phyloP scores from a whole-genome alignment of 345 rosid genomes.

The Xanthoceras sorbifolium region DNA sequence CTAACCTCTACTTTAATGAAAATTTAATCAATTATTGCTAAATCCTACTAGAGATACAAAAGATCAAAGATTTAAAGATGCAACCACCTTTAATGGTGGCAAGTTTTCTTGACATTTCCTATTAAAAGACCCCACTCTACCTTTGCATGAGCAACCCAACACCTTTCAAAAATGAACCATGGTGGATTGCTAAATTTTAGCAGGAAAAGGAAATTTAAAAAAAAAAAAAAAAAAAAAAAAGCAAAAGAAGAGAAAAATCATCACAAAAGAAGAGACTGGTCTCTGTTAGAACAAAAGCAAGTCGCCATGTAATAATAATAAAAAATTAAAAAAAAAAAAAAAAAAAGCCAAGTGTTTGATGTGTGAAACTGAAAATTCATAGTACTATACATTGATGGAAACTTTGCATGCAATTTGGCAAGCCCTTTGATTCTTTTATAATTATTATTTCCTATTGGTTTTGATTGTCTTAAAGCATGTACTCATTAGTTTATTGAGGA shows the following conservation, averaged over 20 bases:
- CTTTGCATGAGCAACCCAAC: background rate
- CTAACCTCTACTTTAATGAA: background rate
- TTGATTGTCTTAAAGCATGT: background rate
- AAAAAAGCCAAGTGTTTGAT: background rate
- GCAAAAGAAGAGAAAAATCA: background rate
- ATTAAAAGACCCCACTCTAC: background rate
- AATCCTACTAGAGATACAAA: background rate
- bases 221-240: no score
- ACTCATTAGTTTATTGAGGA: no score
- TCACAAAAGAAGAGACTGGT: background rate
- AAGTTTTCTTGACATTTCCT: background rate
- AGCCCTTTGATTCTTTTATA: no score
- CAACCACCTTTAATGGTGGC: background rate
- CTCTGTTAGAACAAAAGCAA: background rate
- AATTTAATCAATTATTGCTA: background rate
- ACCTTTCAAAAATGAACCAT: background rate
- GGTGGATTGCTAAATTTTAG: slow-evolving; percentile 15
- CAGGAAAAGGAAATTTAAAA: no score
- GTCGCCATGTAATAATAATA: background rate
- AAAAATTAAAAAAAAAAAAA: background rate
- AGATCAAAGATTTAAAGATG: background rate
- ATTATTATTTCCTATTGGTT: background rate
- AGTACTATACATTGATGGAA: background rate
- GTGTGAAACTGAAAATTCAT: background rate
- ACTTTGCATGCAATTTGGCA: background rate